Conservation (phyloP, 345 rosid genomes). For the Excoecaria cochinchinensis region DNA sequence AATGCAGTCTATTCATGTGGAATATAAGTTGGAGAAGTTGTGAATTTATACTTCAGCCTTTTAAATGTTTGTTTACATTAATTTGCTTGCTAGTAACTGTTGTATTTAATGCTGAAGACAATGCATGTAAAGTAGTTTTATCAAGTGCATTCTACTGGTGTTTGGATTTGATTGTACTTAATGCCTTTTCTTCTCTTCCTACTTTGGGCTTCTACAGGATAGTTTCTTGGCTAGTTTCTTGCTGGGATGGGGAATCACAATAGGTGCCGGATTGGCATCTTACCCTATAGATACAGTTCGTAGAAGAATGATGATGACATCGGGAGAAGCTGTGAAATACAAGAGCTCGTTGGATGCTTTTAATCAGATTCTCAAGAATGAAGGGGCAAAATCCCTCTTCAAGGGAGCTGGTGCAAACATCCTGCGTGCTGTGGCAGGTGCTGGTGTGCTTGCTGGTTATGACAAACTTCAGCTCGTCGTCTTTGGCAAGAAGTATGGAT, state of each 20-base stretch:
- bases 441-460: conserved; percentile 39
- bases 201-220: conserved; percentile 18
- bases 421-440: conserved; percentile 37
- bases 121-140: neutral
- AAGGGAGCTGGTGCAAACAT: conserved; percentile 39
- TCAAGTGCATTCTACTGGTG: neutral
- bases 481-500: conserved; percentile 33
- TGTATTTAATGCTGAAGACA: neutral
- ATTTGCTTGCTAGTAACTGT: neutral
- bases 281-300: conserved; percentile 31
- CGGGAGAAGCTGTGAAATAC: conserved; percentile 37
- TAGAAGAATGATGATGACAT: conserved; percentile 41
- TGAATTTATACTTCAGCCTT: neutral
- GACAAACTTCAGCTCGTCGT: conserved; percentile 35
- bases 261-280: conserved; percentile 22
- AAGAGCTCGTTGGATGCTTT: conserved; percentile 32
- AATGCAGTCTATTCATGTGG: neutral
- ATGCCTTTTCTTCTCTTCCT: neutral
- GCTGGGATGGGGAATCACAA: conserved; percentile 22
- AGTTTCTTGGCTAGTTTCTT: conserved; percentile 22
- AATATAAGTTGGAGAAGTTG: neutral
- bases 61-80: neutral
- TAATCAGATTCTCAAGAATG: conserved; percentile 28
- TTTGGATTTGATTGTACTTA: neutral
- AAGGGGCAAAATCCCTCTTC: conserved; percentile 29